These are phyloP conservation scores for Emiliania huxleyi DNA, from an alignment of 78 protist genomes.

Conservation along the genomic window DNA sequence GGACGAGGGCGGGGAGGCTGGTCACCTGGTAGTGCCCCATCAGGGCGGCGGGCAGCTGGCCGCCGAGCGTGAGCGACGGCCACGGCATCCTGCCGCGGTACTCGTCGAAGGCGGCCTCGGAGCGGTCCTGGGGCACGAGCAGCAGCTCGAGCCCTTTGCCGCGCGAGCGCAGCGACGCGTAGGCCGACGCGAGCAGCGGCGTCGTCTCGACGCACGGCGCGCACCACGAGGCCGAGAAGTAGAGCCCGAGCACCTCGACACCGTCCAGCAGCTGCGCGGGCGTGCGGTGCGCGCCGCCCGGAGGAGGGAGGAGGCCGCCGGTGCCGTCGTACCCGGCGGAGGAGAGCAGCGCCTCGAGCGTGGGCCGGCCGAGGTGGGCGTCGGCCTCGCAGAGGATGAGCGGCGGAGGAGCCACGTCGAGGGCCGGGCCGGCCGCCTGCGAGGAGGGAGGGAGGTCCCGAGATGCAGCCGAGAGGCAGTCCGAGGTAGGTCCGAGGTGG, in stretches of 20 bases:
- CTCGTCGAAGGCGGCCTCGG: neutral
- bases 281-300: neutral
- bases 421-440: too few relatives aligned
- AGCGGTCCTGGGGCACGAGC: neutral
- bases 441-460: too few relatives aligned
- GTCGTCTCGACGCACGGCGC: neutral
- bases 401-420: too few relatives aligned
- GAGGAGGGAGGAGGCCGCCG: neutral
- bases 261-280: neutral
- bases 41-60: neutral
- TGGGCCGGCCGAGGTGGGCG: neutral
- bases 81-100: neutral
- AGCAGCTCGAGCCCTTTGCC: neutral
- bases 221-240: constrained; percentile 16
- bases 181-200: neutral
- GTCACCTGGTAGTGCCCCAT: neutral
- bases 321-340: neutral
- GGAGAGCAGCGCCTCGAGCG: neutral
- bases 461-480: too few relatives aligned
- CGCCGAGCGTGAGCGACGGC: neutral
- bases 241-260: neutral
- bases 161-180: neutral
- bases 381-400: neutral
- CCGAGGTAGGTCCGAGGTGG: too few relatives aligned
- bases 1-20: neutral